These are phyloP conservation scores for Tetrahymena borealis DNA, from an alignment of 73 alveolate genomes.

Conservation along the genomic window DNA sequence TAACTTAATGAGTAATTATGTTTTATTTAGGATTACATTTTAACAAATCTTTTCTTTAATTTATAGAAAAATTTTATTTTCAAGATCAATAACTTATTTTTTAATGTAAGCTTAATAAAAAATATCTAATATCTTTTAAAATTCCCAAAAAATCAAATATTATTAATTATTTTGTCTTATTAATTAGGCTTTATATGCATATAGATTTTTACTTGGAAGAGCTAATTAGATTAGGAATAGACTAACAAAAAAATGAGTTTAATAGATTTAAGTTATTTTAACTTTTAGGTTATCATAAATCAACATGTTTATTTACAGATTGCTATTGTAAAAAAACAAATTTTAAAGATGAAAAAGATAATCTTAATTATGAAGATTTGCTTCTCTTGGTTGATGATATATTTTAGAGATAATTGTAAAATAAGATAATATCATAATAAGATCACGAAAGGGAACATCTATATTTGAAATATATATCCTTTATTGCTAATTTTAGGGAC, in stretches of 20 bases:
- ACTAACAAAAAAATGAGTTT: not conserved
- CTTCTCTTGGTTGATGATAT: not conserved
- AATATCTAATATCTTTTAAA: too few species aligned
- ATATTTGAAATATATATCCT: not conserved
- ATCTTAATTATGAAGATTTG: not conserved
- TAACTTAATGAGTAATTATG: too few species aligned
- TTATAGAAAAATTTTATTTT: too few species aligned
- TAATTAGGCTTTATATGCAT: not conserved
- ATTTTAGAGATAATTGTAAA: not conserved
- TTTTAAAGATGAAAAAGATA: not conserved
- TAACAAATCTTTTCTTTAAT: too few species aligned
- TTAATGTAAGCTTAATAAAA: not conserved
- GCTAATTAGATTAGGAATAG: not conserved
- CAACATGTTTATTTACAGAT: not conserved
- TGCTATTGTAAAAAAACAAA: not conserved
- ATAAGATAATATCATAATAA: not conserved
- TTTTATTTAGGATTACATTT: too few species aligned
- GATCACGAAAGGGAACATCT: not conserved
- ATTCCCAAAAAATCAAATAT: not conserved
- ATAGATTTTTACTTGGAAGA: not conserved
- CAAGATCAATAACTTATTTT: too few species aligned
- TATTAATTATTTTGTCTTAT: not conserved
- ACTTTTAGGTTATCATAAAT: not conserved
- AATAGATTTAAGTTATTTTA: not conserved
- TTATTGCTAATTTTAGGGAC: not conserved